phyloP scores from a whole-genome alignment of 2,329 filamentous ascomycete genomes.

The Colletotrichum sp. region DNA sequence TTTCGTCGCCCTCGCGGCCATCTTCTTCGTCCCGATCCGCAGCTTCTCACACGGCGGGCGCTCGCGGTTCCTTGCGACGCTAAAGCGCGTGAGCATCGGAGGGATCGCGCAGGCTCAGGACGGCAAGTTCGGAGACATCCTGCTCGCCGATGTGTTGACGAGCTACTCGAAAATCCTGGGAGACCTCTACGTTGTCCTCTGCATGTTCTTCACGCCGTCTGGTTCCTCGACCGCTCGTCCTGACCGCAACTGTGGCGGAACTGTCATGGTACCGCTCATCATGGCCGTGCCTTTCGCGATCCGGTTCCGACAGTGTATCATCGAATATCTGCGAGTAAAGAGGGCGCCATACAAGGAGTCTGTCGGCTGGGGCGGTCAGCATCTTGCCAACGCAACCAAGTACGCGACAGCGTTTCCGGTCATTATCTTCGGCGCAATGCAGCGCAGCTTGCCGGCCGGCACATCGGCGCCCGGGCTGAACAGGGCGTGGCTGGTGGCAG shows the following conservation, averaged over 20 bases:
- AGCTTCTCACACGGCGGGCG: conserved; percentile 73
- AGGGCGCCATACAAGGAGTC: conserved; percentile 59
- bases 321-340: conserved; percentile 79
- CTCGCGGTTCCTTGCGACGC: conserved; percentile 73
- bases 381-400: conserved; percentile 92
- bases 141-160: conserved; percentile 92
- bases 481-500: conserved; percentile 72
- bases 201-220: conserved; percentile 82
- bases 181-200: conserved; percentile 86
- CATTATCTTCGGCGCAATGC: conserved; percentile 78
- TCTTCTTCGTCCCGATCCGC: conserved; percentile 77
- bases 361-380: conserved; percentile 79
- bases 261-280: conserved; percentile 80
- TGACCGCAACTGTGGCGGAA: conserved; percentile 81
- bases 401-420: conserved; percentile 96
- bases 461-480: conserved; percentile 47
- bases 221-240: conserved; percentile 80
- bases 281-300: conserved; percentile 85
- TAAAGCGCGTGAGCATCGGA: conserved; percentile 81
- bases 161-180: conserved; percentile 93
- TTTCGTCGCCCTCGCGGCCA: conserved; percentile 72
- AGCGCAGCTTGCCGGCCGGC: conserved; percentile 61
- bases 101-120: conserved; percentile 86
- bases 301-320: conserved; percentile 89
- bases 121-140: conserved; percentile 92